Base-by-base conservation (phyloP, 1,284 basidiomycete species). In the Takashimella tepidaria region DNA sequence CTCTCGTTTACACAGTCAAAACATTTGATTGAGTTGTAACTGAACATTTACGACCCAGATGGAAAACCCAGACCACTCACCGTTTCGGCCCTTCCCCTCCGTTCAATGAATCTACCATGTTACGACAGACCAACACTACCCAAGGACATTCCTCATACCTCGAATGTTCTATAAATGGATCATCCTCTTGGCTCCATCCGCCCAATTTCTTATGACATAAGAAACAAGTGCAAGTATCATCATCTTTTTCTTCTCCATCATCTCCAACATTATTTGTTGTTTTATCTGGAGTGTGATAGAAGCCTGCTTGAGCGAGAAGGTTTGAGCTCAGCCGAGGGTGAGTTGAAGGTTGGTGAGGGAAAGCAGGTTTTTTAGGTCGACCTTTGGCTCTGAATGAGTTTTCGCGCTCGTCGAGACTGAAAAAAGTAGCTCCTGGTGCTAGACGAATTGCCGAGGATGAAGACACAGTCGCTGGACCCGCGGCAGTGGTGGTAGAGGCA, bases 101-200 rank as follows among this genome's bases (percentile, higher is more conserved):
- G 2, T 59, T 55, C 37, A 47, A 31, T 43, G 59, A 59, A 51
- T 68, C 68, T 19, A 78, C 68, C 41, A 76, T 75, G 19, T 86
- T 63, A 21, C 83, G 82, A 73, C 89, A 92, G 45, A 87, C 78
- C 25, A 87, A 80, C 42, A 80, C 77, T 3, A 87, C 89, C 89
- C 88, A 92, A 2, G 82, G 79, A 70, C 88, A 92, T 8, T 73
- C 78, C 84, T 87, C 40, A 72, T 72, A 73, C 79, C 84, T 69
- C 21, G 65, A 61, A 64, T 92, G 89, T 45, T 90, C 84, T 42
- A 82, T 78, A 61, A 86, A 87, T 2, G 89, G 89, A 74, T 92
- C 86, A 64, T 92, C 90, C 1, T 82, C 78, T 42, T 79, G 78
- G 49, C 85, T 85, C 89, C 89, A 92, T 13, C 85, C 87, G 47